Evolutionary conservation across 139 green algal genomes (phyloP).

Genomic region (Chlorella vulgaris): DNA sequence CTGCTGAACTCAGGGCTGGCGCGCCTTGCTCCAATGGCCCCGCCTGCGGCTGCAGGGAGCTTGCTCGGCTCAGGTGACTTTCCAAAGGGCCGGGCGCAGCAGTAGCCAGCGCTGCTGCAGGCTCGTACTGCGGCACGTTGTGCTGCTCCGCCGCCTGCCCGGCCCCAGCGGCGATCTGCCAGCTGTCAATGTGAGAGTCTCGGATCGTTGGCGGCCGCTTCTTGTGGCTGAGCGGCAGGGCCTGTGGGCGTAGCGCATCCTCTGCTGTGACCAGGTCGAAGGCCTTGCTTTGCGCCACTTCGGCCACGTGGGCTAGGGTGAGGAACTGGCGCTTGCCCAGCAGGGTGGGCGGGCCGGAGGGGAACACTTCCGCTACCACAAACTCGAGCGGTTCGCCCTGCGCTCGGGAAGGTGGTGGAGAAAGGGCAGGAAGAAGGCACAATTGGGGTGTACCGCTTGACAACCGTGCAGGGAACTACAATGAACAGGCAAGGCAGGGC

Average conservation of each 20-base stretch:
- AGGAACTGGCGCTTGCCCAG: constrained; percentile 29
- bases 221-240: constrained; percentile 2
- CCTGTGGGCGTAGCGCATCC: constrained; percentile 4
- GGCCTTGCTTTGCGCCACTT: constrained; percentile 25
- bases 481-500: too few species aligned
- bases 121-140: neutral
- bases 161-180: constrained; percentile 6
- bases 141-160: neutral
- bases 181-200: constrained; percentile 9
- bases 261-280: constrained; percentile 26
- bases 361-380: constrained; percentile 19
- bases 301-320: constrained; percentile 22
- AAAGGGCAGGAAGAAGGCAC: neutral
- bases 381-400: constrained; percentile 20
- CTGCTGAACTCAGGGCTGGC: neutral
- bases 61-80: neutral
- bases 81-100: neutral
- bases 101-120: neutral
- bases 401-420: neutral
- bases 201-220: constrained; percentile 27
- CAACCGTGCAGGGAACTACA: too few species aligned
- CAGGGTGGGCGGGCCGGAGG: neutral
- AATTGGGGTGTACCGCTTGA: too few species aligned
- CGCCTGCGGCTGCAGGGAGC: neutral
- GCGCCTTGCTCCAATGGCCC: constrained; percentile 8